Evolutionary conservation across 2,329 filamentous ascomycete species (phyloP), one percentile per base, ranked within the genome.

Genomic region (Pestalotiopsis sp.): DNA sequence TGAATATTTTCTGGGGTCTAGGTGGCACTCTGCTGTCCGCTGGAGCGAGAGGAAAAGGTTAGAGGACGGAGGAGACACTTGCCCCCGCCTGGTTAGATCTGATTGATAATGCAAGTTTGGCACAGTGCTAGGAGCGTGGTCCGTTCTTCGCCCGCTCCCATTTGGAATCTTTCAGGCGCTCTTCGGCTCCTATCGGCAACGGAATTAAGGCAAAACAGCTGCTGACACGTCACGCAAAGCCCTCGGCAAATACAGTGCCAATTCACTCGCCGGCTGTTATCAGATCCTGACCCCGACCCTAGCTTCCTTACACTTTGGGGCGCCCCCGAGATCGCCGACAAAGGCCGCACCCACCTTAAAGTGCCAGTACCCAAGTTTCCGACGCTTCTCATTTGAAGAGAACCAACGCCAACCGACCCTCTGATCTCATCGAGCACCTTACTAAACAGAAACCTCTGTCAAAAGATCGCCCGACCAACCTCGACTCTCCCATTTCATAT

Each of bases 321-420:
- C 57, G 66, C 61, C 69, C 67, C 78, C 77, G 78, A 79, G 74
- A 77, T 78, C 77, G 77, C 77, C 74, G 75, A 75, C 71, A 77
- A 76, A 76, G 74, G 66, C 73, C 72, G 75, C 72, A 72, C 71
- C 66, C 65, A n/a, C 45, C 17, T 52, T 52, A 52, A 52, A 52
- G 20, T 17, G 17, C 17, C 45, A 52, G 45, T 20, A 52, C 45
- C 61, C 61, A 68, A 58, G 38, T 67, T 67, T 67, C 52, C 45
- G 45, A 56, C 65, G 23, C 58, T 52, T 38, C 65, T 17, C 38
- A 25, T 49, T 20, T 27, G 14, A 31, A 23, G n/a, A 45, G 41
- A 61, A 58, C 49, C 65, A 56, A 61, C 49, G 20, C 56, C 36
- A 41, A 25, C 70, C 52, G 45, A 52, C 45, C 59, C 36, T 20